These are phyloP conservation scores for Taiozyma sp. DNA, from an alignment of 1,139 yeast species.

Conservation along the genomic window DNA sequence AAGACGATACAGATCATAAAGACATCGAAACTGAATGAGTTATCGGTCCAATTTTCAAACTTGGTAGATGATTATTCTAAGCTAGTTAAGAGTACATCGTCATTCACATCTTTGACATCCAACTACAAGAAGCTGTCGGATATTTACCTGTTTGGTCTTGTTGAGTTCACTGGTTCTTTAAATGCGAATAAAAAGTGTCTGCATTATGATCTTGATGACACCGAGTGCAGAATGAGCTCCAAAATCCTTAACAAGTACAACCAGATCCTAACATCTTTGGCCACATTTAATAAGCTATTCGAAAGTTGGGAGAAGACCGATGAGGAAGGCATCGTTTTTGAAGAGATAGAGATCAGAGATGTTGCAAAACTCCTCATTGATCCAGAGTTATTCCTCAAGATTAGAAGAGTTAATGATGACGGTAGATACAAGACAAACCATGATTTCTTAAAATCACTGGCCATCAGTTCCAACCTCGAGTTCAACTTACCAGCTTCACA, in stretches of 20 bases:
- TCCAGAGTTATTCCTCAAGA: constrained; percentile 13
- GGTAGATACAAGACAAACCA: constrained; percentile 12
- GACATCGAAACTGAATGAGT: constrained; percentile 1
- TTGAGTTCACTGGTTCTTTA: constrained; percentile 47
- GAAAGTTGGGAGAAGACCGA: constrained; percentile 30
- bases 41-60: constrained; percentile 10
- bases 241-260: constrained; percentile 47
- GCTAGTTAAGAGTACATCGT: constrained; percentile 16
- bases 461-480: constrained; percentile 13
- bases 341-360: constrained; percentile 23
- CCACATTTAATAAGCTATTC: constrained; percentile 25
- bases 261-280: constrained; percentile 10
- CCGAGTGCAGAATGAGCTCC: constrained; percentile 46
- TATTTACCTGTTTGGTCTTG: constrained; percentile 44
- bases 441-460: constrained; percentile 10
- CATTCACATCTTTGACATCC: constrained; percentile 8
- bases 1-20: constrained; percentile 25
- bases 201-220: constrained; percentile 63
- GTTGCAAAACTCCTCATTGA: constrained; percentile 4
- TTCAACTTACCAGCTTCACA: constrained; percentile 12
- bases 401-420: constrained; percentile 20
- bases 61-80: constrained; percentile 20
- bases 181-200: constrained; percentile 55
- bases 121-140: constrained; percentile 30
- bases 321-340: constrained; percentile 14